Conservation (phyloP, 2,329 filamentous ascomycete genomes). For the Penicillium italicum region DNA sequence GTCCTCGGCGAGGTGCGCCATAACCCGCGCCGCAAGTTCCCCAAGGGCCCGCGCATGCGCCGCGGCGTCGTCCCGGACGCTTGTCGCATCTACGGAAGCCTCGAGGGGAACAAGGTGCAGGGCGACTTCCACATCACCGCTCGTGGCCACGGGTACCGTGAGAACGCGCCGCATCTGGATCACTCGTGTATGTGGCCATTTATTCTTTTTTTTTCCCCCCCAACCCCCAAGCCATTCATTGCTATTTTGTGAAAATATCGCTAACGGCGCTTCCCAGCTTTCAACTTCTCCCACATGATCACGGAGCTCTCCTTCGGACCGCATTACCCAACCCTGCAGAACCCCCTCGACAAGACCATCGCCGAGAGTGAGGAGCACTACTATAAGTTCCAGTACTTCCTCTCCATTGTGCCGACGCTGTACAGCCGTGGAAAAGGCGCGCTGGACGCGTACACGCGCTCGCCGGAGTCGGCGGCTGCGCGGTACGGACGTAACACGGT, state of each 20-base stretch:
- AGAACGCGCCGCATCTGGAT: constrained; percentile 74
- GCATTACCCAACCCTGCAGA: constrained; percentile 90
- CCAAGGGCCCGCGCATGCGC: constrained; percentile 68
- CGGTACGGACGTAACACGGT: constrained; percentile 48
- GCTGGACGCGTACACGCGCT: constrained; percentile 43
- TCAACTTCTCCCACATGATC: constrained; percentile 98
- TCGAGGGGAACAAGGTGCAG: constrained; percentile 94
- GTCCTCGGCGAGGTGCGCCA: constrained; percentile 71
- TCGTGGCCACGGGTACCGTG: constrained; percentile 88
- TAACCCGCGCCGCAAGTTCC: constrained; percentile 61
- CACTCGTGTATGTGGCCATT: constrained; percentile 61
- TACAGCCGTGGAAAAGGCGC: constrained; percentile 62
- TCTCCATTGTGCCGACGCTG: constrained; percentile 89
- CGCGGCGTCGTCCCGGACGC: constrained; percentile 60
- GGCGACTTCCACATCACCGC: constrained; percentile 98
- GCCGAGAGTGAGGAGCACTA: constrained; percentile 73
- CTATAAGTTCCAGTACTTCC: constrained; percentile 97
- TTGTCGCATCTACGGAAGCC: constrained; percentile 82
- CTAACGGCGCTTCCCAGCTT: constrained; percentile 51
- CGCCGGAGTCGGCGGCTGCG: constrained; percentile 31
- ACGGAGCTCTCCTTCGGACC: constrained; percentile 94
- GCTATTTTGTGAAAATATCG: background rate
- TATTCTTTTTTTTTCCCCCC: background rate
- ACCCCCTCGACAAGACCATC: constrained; percentile 89
- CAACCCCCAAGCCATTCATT: background rate